Conservation (phyloP, 176 grass and related monocot species). For the Pontederia crassipes region DNA sequence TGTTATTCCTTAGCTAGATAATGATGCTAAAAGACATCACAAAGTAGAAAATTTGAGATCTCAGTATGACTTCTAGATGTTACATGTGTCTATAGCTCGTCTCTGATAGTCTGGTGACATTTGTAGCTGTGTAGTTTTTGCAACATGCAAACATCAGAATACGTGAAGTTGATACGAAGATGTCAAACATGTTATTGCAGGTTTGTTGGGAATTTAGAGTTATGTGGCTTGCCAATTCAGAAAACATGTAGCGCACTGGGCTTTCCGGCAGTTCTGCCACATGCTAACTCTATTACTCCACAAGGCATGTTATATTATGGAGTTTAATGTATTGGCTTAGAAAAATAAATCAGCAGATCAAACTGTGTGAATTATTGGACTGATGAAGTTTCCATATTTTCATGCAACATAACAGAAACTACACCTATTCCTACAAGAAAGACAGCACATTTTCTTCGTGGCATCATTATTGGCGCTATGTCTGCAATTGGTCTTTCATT, state of each 20-base stretch:
- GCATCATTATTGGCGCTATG: slow-evolving; percentile 86
- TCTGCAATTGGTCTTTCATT: slow-evolving; percentile 81
- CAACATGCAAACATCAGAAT: no score
- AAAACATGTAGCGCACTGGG: slow-evolving; percentile 67
- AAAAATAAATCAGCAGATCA: no score
- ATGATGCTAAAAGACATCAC: no score
- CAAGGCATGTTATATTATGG: slow-evolving; percentile 31
- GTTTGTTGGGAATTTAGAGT: slow-evolving; percentile 94
- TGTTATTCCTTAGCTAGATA: not conserved
- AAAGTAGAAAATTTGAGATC: no score
- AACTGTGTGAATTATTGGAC: slow-evolving; percentile 5
- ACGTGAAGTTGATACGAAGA: slow-evolving; percentile 8
- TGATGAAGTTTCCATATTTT: not conserved
- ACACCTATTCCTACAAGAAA: slow-evolving; percentile 49
- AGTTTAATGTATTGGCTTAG: no score
- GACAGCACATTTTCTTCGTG: slow-evolving; percentile 73
- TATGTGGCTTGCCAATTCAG: slow-evolving; percentile 80
- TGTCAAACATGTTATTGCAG: slow-evolving; percentile 25
- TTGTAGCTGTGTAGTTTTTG: no score
- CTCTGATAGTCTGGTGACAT: no score
- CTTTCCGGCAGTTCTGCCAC: slow-evolving; percentile 82
- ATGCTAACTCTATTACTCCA: slow-evolving; percentile 48
- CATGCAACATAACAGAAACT: slow-evolving; percentile 30
- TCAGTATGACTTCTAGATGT: no score
- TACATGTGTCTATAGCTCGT: no score